Evolutionary conservation across 306 rosid species (phyloP).

Genomic region (Cercis canadensis): DNA sequence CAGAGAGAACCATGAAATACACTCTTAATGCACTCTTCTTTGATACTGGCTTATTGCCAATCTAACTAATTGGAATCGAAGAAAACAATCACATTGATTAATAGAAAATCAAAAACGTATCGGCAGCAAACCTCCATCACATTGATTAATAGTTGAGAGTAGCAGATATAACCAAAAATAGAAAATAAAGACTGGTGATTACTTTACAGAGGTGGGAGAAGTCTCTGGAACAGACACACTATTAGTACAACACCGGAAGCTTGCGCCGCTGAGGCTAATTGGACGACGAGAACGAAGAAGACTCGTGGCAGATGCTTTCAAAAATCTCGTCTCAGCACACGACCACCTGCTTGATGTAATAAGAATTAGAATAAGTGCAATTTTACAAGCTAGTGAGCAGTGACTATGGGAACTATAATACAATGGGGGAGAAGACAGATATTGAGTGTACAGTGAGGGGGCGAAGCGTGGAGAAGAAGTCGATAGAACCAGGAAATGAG

Average conservation of each 20-base stretch:
- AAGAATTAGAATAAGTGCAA: slow-evolving; percentile 23
- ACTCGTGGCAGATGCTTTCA: slow-evolving; percentile 20
- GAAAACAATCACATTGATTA: background rate
- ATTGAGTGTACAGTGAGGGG: slow-evolving; percentile 45
- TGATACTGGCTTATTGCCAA: background rate
- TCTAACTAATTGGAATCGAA: background rate
- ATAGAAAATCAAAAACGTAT: background rate
- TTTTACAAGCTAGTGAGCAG: background rate
- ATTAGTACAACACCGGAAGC: slow-evolving; percentile 56
- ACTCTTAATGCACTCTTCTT: background rate
- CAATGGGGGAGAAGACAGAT: background rate
- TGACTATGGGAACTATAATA: background rate
- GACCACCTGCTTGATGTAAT: slow-evolving; percentile 46
- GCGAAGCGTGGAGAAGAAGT: slow-evolving; percentile 45
- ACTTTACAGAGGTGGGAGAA: slow-evolving; percentile 66
- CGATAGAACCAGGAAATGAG: slow-evolving; percentile 57
- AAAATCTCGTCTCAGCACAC: slow-evolving; percentile 38
- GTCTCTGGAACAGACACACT: slow-evolving; percentile 47
- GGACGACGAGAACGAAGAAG: slow-evolving; percentile 42
- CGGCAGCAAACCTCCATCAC: background rate
- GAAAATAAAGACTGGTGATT: slow-evolving; percentile 27
- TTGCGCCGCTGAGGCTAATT: background rate
- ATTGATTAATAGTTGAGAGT: background rate
- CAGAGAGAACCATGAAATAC: background rate
- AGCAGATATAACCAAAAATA: background rate